Conservation (phyloP, 345 rosid genomes). For the Hevea brasiliensis region DNA sequence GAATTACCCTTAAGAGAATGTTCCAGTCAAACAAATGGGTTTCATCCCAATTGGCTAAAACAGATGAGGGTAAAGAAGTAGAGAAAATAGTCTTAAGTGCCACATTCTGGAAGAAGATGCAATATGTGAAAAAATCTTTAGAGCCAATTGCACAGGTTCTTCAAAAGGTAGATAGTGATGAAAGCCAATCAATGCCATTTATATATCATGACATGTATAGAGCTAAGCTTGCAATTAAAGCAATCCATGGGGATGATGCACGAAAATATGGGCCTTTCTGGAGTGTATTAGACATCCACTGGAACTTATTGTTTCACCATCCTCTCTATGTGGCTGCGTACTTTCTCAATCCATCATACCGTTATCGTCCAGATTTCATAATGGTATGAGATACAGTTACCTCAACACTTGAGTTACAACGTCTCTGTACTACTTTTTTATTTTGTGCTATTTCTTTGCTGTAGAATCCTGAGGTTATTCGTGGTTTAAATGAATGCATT, state of each 20-base stretch:
- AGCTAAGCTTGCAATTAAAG: slow-evolving; percentile 42
- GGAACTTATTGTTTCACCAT: slow-evolving; percentile 72
- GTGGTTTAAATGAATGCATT: slow-evolving; percentile 87
- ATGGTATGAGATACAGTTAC: slow-evolving; percentile 48
- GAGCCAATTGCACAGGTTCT: slow-evolving; percentile 40
- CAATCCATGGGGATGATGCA: slow-evolving; percentile 39
- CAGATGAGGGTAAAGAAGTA: slow-evolving; percentile 47
- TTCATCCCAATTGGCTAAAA: slow-evolving; percentile 33
- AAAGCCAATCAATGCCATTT: slow-evolving; percentile 37
- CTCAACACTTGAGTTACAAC: too few species aligned
- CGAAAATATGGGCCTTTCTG: slow-evolving; percentile 75
- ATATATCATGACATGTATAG: slow-evolving; percentile 40
- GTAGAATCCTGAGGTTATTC: slow-evolving; percentile 76
- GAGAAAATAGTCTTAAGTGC: slow-evolving; percentile 37
- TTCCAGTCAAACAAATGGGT: slow-evolving; percentile 42
- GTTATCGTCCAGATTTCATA: slow-evolving; percentile 68
- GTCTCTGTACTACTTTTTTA: too few species aligned
- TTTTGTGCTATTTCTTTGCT: background rate
- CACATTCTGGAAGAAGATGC: slow-evolving; percentile 47
- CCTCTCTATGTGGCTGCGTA: slow-evolving; percentile 89
- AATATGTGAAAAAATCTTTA: slow-evolving; percentile 33
- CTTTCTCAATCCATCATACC: slow-evolving; percentile 83
- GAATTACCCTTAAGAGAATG: slow-evolving; percentile 40
- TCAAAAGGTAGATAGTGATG: slow-evolving; percentile 33
- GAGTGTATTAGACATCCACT: slow-evolving; percentile 69